A percentile compares a stretch with the other conserved stretches of the same genome.
These are phyloP conservation scores for Rhizopogon vesiculosus DNA, from an alignment of 768 basidiomycete species.

Conservation along the genomic window DNA sequence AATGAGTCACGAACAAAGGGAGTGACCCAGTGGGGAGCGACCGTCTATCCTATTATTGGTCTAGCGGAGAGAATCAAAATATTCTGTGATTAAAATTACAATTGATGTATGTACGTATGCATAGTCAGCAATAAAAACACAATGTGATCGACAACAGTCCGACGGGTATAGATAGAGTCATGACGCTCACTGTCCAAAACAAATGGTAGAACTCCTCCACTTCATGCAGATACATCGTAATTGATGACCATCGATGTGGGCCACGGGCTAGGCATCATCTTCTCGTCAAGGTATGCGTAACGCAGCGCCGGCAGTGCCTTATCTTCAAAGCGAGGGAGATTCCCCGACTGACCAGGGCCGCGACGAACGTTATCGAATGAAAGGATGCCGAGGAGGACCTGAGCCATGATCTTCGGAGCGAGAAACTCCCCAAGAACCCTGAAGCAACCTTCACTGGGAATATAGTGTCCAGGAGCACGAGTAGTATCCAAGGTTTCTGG, in stretches of 20 bases:
- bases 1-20: too few relatives aligned
- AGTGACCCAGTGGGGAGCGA: too few relatives aligned
- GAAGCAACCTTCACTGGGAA: conserved; percentile 46
- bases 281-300: conserved; percentile 51
- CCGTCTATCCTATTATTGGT: too few relatives aligned
- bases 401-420: conserved; percentile 52
- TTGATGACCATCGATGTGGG: conserved; percentile 60
- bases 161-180: background rate
- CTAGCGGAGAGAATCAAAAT: too few relatives aligned
- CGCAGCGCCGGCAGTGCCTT: conserved; percentile 41
- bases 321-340: conserved; percentile 53
- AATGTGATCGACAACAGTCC: background rate
- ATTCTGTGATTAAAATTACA: too few relatives aligned
- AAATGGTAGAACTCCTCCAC: background rate
- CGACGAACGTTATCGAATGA: conserved; percentile 54
- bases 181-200: background rate
- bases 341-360: conserved; percentile 65
- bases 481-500: conserved; percentile 39
- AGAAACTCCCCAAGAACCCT: conserved; percentile 50
- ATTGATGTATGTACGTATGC: background rate
- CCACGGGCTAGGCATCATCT: conserved; percentile 56
- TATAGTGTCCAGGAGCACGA: conserved; percentile 41
- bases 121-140: background rate
- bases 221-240: conserved; percentile 25
- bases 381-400: conserved; percentile 61